Base-by-base conservation (phyloP, 2,329 filamentous ascomycete species). In the Talaromyces sp. region DNA sequence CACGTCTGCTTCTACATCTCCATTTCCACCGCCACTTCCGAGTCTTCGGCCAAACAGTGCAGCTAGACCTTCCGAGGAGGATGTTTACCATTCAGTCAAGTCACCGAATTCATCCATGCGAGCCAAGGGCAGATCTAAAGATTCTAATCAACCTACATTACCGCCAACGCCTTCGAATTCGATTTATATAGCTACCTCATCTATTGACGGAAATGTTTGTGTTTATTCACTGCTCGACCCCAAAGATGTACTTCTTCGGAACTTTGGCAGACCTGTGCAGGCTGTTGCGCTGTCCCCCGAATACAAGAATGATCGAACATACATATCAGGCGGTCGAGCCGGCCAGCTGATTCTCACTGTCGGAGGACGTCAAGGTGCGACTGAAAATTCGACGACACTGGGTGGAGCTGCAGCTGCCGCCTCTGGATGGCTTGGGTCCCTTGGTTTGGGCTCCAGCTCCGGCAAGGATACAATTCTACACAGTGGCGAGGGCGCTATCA, bases 201-300 rank as follows among this genome's bases (percentile, higher is more conserved):
- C 95, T 0, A 91, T 96, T 71, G 95, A 99, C 74, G 96, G 95
- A 19, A 93, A 97, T 71, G 91, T 99, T 15, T 98, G 95, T 69
- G 86, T 99, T 0, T 88, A 92, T 62, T 96, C 92, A 1, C 79
- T 99, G 22, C 79, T 95, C 22, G 93, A 99, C 70, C 78, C 89
- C 42, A 96, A 92, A 70, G 95, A 99, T 76, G 92, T 97, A 2
- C 88, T 92, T 62, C 77, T 98, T 30, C 88, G 95, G 30, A 97
- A 97, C 73, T 99, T 98, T 78, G 92, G 91, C 1, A 86, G 96
- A 4, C 96, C 96, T 0, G 87, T 99, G 2, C 92, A 97, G 71
- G 88, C 92, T 6, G 92, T 99, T 1, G 91, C 93, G 0, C 77
- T 99, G n/a, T 98, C 95, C 0, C 95, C 95, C 0, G 92, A 98